Conservation (phyloP, 2,329 filamentous ascomycete genomes). For the Cercospora beticola region DNA sequence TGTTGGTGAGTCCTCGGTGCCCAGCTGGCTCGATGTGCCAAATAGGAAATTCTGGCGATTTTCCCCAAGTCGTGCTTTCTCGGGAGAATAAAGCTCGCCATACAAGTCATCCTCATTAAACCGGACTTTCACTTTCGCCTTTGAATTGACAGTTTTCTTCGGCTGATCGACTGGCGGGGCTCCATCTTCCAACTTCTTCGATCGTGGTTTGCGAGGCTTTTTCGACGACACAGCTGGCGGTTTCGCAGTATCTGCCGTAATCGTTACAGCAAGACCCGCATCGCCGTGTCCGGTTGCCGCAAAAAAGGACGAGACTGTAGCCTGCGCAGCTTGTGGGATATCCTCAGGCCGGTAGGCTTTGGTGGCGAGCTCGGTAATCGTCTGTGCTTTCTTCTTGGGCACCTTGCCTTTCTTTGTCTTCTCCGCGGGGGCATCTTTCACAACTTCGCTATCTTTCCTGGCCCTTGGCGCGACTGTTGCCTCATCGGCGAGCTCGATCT, state of each 20-base stretch:
- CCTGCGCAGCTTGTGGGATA: slow-evolving; percentile 23
- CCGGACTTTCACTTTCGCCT: slow-evolving; percentile 40
- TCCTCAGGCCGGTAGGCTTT: slow-evolving; percentile 60
- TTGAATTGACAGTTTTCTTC: slow-evolving; percentile 31
- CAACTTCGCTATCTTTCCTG: not conserved
- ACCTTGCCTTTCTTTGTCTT: slow-evolving; percentile 37
- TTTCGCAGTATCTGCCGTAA: not conserved
- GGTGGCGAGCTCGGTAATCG: slow-evolving; percentile 75
- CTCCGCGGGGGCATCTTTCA: not conserved
- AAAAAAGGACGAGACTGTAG: slow-evolving; percentile 50
- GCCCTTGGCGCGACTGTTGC: slow-evolving; percentile 3
- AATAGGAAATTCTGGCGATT: slow-evolving; percentile 75
- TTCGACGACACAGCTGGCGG: slow-evolving; percentile 18
- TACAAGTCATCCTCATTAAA: slow-evolving; percentile 24
- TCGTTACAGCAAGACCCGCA: not conserved
- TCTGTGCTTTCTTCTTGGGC: slow-evolving; percentile 68
- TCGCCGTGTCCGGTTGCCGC: slow-evolving; percentile 21
- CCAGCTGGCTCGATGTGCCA: slow-evolving; percentile 81
- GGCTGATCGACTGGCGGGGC: not conserved
- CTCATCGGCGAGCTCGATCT: slow-evolving; percentile 22
- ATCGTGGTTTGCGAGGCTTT: slow-evolving; percentile 32
- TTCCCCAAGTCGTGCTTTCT: slow-evolving; percentile 64
- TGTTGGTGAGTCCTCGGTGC: slow-evolving; percentile 68
- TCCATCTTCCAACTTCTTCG: slow-evolving; percentile 21
- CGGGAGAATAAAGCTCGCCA: slow-evolving; percentile 61